Base-by-base conservation (phyloP, 164 flowering plant genomes). In the Chloranthus sessilifolius region DNA sequence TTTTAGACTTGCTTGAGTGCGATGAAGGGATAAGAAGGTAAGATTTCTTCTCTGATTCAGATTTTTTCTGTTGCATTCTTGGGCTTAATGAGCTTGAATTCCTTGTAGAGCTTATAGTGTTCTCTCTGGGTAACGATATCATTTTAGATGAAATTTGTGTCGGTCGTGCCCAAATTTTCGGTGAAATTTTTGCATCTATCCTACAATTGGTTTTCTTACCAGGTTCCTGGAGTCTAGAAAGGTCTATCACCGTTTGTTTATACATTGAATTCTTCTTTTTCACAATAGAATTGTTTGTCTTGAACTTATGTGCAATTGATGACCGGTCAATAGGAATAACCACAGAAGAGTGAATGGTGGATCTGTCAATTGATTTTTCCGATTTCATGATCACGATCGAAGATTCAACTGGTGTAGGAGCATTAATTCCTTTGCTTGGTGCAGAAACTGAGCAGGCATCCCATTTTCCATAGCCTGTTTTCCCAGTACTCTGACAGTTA, bases 41-140 rank as follows among this genome's bases (percentile, higher is more conserved):
- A 42, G 81, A 72, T 46, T 70, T 69, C 67, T 62, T 84, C 55
- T 82, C 89, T 58, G 68, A 17, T 68, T 87, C 92, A 12, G 64
- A 65, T 63, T 74, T 85, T 76, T 65, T 87, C 60, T 74, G 87
- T 45, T 67, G 87, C 69, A 77, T 27, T 66, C 88, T 79, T 21
- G 89, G 91, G 72, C 92, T 82, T 19, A 65, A 59, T 23, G 89
- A 77, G 48, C 78, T 85, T 16, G 81, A 62, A 53, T 48, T 22
- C 43, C 21, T 7, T 26, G 26, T 16, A 24, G 11, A 22, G 26
- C 28, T 51, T 22, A 20, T 29, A 14, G 43, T 27, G 60, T 47
- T 76, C 28, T 79, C 88, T 60, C 69, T 86, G 26, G 42, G 15
- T 35, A 12, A n/a, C 12, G 2, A 77, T 47, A 53, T 75, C 57